A percentile compares a stretch with the other conserved stretches of the same genome.
phyloP scores from a whole-genome alignment of 352 stramenopile species.

The Phytophthora pisi region DNA sequence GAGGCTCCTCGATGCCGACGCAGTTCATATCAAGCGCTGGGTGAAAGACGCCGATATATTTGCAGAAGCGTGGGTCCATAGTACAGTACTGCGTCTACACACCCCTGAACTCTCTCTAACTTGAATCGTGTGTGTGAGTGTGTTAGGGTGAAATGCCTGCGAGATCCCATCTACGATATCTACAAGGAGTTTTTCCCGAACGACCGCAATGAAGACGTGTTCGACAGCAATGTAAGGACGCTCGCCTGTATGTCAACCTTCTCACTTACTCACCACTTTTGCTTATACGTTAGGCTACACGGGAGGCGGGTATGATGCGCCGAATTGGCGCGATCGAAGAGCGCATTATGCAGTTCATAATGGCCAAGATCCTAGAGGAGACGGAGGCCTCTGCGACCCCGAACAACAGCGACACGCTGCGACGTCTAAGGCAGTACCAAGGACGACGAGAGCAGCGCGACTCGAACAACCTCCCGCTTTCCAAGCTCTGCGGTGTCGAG shows the following conservation, averaged over 20 bases:
- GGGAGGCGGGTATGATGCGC: slow-evolving; percentile 38
- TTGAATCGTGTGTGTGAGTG: neutral
- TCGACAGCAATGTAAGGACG: slow-evolving; percentile 45
- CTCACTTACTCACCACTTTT: neutral
- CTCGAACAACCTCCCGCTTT: neutral
- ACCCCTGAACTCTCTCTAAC: slow-evolving; percentile 4
- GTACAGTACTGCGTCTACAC: neutral
- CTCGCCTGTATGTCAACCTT: no score
- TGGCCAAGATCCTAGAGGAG: slow-evolving; percentile 63
- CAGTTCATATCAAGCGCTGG: slow-evolving; percentile 57
- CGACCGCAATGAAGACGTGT: slow-evolving; percentile 42
- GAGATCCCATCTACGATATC: slow-evolving; percentile 60
- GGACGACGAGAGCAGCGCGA: slow-evolving; percentile 32
- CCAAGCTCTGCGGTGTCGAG: slow-evolving; percentile 16
- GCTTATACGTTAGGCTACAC: slow-evolving; percentile 3
- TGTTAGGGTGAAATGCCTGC: slow-evolving; percentile 53
- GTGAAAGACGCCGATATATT: slow-evolving; percentile 53
- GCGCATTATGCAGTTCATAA: slow-evolving; percentile 67
- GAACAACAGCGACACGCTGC: slow-evolving; percentile 54
- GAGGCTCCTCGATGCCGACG: slow-evolving; percentile 50
- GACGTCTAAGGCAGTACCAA: slow-evolving; percentile 55
- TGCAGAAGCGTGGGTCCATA: slow-evolving; percentile 46
- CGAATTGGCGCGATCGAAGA: slow-evolving; percentile 67
- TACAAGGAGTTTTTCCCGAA: slow-evolving; percentile 56
- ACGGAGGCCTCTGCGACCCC: slow-evolving; percentile 26